Conservation (phyloP, 192 early-diverging fungal genomes). For the Entophlyctis luteolus region DNA sequence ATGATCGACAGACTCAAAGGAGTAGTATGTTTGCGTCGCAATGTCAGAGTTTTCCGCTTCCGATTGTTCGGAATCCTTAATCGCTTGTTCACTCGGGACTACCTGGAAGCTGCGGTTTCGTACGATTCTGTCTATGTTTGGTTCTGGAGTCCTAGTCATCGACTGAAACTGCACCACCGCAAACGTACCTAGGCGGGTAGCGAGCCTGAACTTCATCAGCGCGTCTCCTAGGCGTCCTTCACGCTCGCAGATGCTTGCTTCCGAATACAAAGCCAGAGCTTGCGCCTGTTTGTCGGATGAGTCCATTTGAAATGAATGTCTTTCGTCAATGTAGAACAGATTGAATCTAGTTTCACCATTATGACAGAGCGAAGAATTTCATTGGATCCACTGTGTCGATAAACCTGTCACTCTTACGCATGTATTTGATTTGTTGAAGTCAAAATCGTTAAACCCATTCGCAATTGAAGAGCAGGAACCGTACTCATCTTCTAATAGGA, state of each 20-base stretch:
- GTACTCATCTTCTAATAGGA: too few relatives aligned
- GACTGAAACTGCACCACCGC: too few relatives aligned
- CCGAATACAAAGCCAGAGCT: background rate
- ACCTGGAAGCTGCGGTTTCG: background rate
- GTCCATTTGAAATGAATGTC: too few relatives aligned
- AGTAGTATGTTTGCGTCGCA: background rate
- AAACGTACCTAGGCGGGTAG: slow-evolving; percentile 13
- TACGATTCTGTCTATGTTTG: slow-evolving; percentile 17
- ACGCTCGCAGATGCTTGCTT: slow-evolving; percentile 20
- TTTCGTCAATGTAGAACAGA: too few relatives aligned
- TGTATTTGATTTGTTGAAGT: too few relatives aligned
- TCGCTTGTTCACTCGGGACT: background rate
- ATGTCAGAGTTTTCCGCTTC: background rate
- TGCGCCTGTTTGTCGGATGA: background rate
- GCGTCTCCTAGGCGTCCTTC: slow-evolving; percentile 22
- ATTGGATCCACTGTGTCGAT: too few relatives aligned
- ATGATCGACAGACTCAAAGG: background rate
- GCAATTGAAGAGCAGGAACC: too few relatives aligned
- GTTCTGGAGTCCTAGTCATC: background rate
- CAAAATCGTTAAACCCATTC: too few relatives aligned
- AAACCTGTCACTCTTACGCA: too few relatives aligned
- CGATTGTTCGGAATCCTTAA: background rate
- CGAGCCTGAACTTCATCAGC: slow-evolving; percentile 9
- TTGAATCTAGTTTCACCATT: too few relatives aligned
- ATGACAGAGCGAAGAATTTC: too few relatives aligned